These are phyloP conservation scores for Sarocladiaceae sp. DNA, from an alignment of 2,329 filamentous ascomycete genomes.

Conservation along the genomic window DNA sequence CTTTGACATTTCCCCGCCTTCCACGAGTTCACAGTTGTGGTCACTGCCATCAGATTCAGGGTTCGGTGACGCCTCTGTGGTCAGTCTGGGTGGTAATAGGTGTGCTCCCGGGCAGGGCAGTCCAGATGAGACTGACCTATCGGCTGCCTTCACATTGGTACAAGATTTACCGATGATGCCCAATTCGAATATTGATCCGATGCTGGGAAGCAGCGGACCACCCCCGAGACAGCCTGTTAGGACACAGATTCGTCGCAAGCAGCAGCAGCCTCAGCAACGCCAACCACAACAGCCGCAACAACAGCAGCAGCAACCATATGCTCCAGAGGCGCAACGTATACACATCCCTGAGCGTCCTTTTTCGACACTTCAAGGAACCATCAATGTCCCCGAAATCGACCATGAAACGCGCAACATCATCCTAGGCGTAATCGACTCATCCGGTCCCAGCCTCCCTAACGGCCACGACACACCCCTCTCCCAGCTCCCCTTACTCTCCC, in stretches of 20 bases:
- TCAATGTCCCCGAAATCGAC: slow-evolving; percentile 28
- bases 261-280: slow-evolving; percentile 15
- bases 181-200: background rate
- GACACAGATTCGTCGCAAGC: background rate
- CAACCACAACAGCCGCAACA: slow-evolving; percentile 11
- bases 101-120: background rate
- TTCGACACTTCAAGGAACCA: slow-evolving; percentile 17
- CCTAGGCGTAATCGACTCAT: slow-evolving; percentile 45
- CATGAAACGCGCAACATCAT: slow-evolving; percentile 36
- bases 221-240: background rate
- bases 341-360: slow-evolving; percentile 23
- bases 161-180: background rate
- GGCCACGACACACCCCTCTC: slow-evolving; percentile 36
- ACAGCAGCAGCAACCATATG: slow-evolving; percentile 15
- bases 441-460: slow-evolving; percentile 43
- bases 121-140: background rate
- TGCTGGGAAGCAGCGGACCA: background rate
- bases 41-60: background rate
- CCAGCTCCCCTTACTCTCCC: slow-evolving; percentile 47
- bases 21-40: slow-evolving; percentile 2
- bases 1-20: background rate
- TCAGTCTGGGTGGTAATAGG: background rate
- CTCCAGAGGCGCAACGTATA: slow-evolving; percentile 19
- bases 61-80: background rate
- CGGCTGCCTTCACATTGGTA: background rate